phyloP scores from a whole-genome alignment of 208 protist species.

The Leishmania tarentolae region DNA sequence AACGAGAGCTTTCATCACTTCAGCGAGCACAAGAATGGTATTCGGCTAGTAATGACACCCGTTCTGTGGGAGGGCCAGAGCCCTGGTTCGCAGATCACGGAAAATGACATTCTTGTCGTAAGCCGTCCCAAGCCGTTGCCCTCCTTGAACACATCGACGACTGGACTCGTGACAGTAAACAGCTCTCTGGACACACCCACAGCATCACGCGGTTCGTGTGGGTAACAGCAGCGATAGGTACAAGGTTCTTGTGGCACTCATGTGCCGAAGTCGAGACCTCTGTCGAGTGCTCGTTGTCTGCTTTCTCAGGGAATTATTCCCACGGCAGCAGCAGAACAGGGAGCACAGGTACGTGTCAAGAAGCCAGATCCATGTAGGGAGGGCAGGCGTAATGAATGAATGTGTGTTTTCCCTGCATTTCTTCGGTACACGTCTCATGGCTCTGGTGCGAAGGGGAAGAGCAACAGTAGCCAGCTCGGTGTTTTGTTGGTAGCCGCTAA shows the following conservation, averaged over 20 bases:
- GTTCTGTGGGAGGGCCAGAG: constrained; percentile 54
- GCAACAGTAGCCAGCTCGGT: neutral
- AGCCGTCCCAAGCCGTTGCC: constrained; percentile 30
- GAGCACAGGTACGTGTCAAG: neutral
- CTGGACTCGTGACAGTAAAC: neutral
- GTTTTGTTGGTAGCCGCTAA: neutral
- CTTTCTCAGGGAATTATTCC: neutral
- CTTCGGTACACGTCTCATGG: neutral
- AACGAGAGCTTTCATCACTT: constrained; percentile 54
- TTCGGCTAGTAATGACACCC: constrained; percentile 69
- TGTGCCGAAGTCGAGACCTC: neutral
- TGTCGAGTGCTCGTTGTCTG: no score
- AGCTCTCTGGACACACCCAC: neutral
- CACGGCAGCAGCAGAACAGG: neutral
- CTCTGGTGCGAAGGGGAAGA: neutral
- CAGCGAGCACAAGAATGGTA: constrained; percentile 49
- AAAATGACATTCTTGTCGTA: constrained; percentile 66
- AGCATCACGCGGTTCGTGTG: neutral
- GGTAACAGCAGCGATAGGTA: neutral
- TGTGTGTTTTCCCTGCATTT: neutral
- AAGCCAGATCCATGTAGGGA: neutral
- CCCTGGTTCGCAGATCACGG: constrained; percentile 54
- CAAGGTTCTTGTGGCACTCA: neutral
- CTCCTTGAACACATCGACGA: neutral
- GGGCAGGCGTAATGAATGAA: neutral